Evolutionary conservation across 2,329 filamentous ascomycete species (phyloP).

Genomic region (Myotisia sp.): DNA sequence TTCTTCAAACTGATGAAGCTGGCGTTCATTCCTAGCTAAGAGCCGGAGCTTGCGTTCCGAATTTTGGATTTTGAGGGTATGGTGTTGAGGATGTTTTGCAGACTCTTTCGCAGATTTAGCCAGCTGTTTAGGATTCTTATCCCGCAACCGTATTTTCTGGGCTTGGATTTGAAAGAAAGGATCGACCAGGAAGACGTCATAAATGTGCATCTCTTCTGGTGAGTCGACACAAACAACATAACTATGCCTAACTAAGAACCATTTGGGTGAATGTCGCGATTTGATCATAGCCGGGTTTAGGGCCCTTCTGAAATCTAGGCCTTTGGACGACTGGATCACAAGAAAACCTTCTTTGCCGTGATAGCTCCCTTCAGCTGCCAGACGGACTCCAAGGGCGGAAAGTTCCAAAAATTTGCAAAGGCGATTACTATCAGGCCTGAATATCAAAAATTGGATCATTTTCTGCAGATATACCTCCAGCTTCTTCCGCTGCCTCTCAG

Average conservation of each 20-base stretch:
- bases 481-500: constrained; percentile 69
- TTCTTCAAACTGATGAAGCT: constrained; percentile 82
- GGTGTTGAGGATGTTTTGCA: constrained; percentile 53
- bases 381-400: constrained; percentile 79
- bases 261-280: constrained; percentile 75
- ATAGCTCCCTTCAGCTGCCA: constrained; percentile 90
- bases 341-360: constrained; percentile 95
- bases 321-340: constrained; percentile 81
- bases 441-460: constrained; percentile 94
- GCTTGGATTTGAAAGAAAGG: constrained; percentile 69
- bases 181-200: constrained; percentile 96
- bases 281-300: constrained; percentile 66
- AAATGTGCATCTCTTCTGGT: constrained; percentile 95
- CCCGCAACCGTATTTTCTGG: constrained; percentile 44
- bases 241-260: constrained; percentile 95
- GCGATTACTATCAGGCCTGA: constrained; percentile 86
- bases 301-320: constrained; percentile 69
- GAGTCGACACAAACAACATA: constrained; percentile 98
- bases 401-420: constrained; percentile 92
- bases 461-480: constrained; percentile 83
- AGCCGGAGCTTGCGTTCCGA: constrained; percentile 86
- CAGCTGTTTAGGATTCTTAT: constrained; percentile 43
- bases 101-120: constrained; percentile 51
- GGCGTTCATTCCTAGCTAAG: constrained; percentile 76
- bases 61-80: constrained; percentile 76